phyloP scores from a whole-genome alignment of 352 stramenopile species.

The Phytophthora syringae region DNA sequence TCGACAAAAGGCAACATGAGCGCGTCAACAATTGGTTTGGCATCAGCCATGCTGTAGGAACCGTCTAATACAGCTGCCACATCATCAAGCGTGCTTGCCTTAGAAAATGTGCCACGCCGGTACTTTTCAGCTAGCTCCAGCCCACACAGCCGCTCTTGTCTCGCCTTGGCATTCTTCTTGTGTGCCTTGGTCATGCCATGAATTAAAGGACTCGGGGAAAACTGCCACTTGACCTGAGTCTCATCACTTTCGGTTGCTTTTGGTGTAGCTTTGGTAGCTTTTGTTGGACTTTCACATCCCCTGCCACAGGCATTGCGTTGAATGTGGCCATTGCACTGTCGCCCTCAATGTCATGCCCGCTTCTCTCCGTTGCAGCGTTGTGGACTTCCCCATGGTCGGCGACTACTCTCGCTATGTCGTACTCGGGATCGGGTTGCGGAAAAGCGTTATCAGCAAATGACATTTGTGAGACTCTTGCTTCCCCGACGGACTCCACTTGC shows the following conservation, averaged over 20 bases:
- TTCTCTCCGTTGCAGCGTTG: too few species aligned
- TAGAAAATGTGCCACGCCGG: not conserved
- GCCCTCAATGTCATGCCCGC: too few species aligned
- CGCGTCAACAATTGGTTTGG: constrained; percentile 3
- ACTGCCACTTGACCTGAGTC: not conserved
- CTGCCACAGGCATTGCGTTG: too few species aligned
- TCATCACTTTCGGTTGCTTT: not conserved
- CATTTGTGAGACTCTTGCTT: not conserved
- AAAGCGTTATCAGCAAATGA: not conserved
- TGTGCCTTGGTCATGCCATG: not conserved
- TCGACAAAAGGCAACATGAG: not conserved
- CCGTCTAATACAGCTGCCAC: not conserved
- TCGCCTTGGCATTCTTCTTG: not conserved
- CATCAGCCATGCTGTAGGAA: not conserved
- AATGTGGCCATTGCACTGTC: too few species aligned
- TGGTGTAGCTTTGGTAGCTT: not conserved
- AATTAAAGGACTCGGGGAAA: not conserved
- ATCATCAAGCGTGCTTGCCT: not conserved
- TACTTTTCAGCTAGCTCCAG: not conserved
- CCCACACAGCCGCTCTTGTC: not conserved
- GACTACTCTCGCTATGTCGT: too few species aligned
- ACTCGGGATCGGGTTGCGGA: too few species aligned
- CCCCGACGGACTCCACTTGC: not conserved
- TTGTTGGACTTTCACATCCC: too few species aligned
- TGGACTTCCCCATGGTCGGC: not conserved